Percentiles rank a stretch among this genome's conserved stretches.
Evolutionary conservation across 2,329 filamentous ascomycete genomes (phyloP).

Genomic region (Fusarium coffeatum): DNA sequence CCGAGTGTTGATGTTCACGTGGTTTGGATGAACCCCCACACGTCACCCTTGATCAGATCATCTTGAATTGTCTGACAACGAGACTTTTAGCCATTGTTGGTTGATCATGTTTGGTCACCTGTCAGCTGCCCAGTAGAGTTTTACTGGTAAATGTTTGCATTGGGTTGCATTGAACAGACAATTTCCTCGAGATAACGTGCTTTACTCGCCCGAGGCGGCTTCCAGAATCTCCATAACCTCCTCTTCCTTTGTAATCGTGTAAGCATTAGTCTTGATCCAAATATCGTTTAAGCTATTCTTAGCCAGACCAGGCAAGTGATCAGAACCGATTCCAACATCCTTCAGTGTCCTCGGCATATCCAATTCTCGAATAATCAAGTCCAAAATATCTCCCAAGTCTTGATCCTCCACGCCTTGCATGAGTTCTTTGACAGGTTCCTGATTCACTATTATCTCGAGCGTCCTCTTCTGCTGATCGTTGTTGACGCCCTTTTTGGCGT

Average conservation of each 20-base stretch:
- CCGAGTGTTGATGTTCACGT: conserved; percentile 16
- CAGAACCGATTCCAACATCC: background rate
- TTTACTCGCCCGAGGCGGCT: background rate
- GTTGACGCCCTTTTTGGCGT: background rate
- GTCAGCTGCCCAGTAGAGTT: conserved; percentile 5
- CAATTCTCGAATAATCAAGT: background rate
- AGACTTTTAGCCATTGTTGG: background rate
- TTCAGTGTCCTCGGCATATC: conserved; percentile 9
- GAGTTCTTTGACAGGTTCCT: background rate
- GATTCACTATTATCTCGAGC: background rate
- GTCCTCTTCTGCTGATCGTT: background rate
- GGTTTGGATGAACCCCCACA: conserved; percentile 16
- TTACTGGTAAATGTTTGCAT: background rate
- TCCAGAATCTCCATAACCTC: conserved; percentile 17
- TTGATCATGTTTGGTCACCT: background rate
- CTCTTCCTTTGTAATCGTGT: background rate
- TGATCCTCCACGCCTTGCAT: background rate
- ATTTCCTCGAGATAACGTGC: background rate
- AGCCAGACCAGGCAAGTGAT: background rate
- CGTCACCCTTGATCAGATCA: conserved; percentile 21
- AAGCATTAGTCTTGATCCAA: conserved; percentile 17
- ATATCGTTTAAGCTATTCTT: conserved; percentile 17
- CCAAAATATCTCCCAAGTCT: conserved; percentile 6
- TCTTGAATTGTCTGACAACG: conserved; percentile 2
- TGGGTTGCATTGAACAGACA: background rate